phyloP scores from a whole-genome alignment of 306 rosid genomes.

The Cucumis sativus region Cucumber_9930_V3 NC_026659.2:28144001-28144500 shows the following conservation, averaged over 20 bases:
- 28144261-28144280: constrained; percentile 9
- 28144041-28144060: too few species aligned
- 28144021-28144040: too few species aligned
- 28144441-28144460: too few species aligned
- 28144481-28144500: too few species aligned
- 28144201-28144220: constrained; percentile 8
- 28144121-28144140: not conserved
- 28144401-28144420: not conserved
- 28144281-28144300: constrained; percentile 1
- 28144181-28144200: not conserved
- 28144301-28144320: not conserved
- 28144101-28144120: not conserved
- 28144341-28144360: not conserved
- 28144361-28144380: not conserved
- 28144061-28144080: not conserved
- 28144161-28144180: constrained; percentile 82
- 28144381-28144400: not conserved
- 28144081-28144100: too few species aligned
- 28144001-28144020: too few species aligned
- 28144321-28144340: not conserved
- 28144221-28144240: constrained; percentile 5
- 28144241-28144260: constrained; percentile 10
- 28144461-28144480: too few species aligned
- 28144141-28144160: constrained; percentile 48
- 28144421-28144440: not conserved